Base-by-base conservation (phyloP, 805 yeast species). In the Tetrapisispora iriomotensis region DNA sequence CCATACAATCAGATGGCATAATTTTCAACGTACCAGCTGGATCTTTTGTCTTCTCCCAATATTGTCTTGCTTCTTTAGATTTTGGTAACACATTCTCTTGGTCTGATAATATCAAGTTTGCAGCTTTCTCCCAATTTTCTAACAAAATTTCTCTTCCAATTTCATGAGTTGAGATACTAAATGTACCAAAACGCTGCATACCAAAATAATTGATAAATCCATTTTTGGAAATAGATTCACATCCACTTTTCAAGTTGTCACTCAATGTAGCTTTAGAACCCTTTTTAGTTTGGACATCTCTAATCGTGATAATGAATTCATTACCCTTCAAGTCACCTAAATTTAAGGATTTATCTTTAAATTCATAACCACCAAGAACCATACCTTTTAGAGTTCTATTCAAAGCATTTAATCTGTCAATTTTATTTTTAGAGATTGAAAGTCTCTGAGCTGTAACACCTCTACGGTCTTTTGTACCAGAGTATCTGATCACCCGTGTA, bases 121-220 rank as follows among this genome's bases (percentile, higher is more conserved):
- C 90, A 1, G 94, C 96, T 12, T 67, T 70, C 49, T 81, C 72
- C 87, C 94, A 92, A 41, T 87, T 77, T 26, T 74, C 75, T 36
- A 75, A 68, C 36, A 92, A 64, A 21, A 90, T 67, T 45, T 71
- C 71, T 45, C 74, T 75, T 36, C 99, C 99, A 39, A 88, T 69
- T 23, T 71, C 73, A 60, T 92, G 96, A 0, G 98, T 88, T 2
- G 97, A 85, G 22, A 87, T 71, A 10, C 96, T 83, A 54, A 86
- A 90, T 0, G 98, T 88, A 22, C 99, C 99, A 59, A 92, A 92
- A 54, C 99, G 70, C 66, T 92, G 99, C 88, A 92, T 81, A n/a
- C 99, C 99, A 58, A 74, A 92, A 56, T 92, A 92, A 60, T 92
- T 92, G 46, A 92, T 81, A 53, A 85, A 92, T 0, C 99, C 99